Evolutionary conservation across 23 red algal genomes (phyloP), one percentile per base, ranked within the genome.

Genomic region (Gracilariopsis chorda): DNA sequence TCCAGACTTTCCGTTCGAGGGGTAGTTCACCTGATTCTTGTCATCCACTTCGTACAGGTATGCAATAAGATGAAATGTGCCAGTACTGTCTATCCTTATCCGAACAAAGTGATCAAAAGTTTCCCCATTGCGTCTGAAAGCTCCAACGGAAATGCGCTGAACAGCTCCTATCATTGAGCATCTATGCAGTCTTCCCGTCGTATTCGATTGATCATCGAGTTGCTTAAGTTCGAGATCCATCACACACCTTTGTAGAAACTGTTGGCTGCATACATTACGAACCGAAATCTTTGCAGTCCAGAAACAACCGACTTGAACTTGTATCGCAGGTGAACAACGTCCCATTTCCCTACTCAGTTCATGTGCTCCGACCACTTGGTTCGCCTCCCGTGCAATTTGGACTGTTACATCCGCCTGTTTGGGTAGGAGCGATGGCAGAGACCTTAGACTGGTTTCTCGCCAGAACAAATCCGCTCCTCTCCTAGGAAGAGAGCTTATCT

Each of bases 301-400:
- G 55, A 80, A 80, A 57, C 52, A 57, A 7, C 76, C 76, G 0
- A 73, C 67, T 73, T 73, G 67, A 36, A 73, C 67, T 73, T 73
- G 24, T 36, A 23, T 46, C 37, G 14, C 2, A 17, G 39, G 2
- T 27, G 67, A 73, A 73, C 14, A 23, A 20, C 39, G 28, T 1
- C 2, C 47, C 40, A 0, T 39, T 46, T 46, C 67, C 19, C 29
- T 23, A 4, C 4, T 8, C 24, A n/a, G 30, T 23, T 73, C 67
- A 24, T 73, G 12, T 4, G 42, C 28, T 4, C 39, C 20, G 20
- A 37, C 17, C 47, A 36, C 20, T 73, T 42, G 32, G n/a, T 73
- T 73, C 39, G 39, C 42, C 8, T 24, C 47, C 7, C 47, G n/a
- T 28, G 42, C 67, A 12, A 73, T 73, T 47, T 46, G 67, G 20